Conservation (phyloP, 306 rosid genomes). For the Corylus avellana region DNA sequence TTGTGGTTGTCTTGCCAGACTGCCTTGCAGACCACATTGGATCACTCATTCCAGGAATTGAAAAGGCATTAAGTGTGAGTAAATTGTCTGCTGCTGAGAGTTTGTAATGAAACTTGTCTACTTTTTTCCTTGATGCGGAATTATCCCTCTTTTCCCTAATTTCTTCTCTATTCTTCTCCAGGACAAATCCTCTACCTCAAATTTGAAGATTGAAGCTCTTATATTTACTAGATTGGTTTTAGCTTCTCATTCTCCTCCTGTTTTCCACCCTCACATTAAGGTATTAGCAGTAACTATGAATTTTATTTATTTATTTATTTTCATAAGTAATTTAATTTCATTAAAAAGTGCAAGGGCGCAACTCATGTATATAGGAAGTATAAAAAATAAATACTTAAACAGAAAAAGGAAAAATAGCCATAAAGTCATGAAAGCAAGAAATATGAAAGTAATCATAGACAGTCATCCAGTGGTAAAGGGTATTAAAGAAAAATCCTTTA, state of each 20-base stretch:
- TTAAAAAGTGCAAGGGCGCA: too few relatives aligned
- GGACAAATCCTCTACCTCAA: slow-evolving; percentile 98
- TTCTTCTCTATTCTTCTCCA: slow-evolving; percentile 27
- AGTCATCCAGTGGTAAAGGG: too few relatives aligned
- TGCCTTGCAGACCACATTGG: slow-evolving; percentile 98
- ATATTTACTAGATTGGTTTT: slow-evolving; percentile 84
- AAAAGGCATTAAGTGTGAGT: slow-evolving; percentile 89
- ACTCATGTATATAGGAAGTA: too few relatives aligned
- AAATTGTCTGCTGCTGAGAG: slow-evolving; percentile 14
- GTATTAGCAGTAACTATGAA: slow-evolving; percentile 33
- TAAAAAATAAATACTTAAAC: too few relatives aligned
- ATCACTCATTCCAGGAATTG: slow-evolving; percentile 98
- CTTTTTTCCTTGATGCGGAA: slow-evolving; percentile 13
- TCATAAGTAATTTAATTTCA: too few relatives aligned
- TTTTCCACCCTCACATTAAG: slow-evolving; percentile 92
- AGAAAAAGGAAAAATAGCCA: too few relatives aligned
- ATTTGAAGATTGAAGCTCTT: slow-evolving; percentile 97
- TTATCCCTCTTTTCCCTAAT: slow-evolving; percentile 16
- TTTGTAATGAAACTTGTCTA: neutral
- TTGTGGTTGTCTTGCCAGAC: slow-evolving; percentile 95
- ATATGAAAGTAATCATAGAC: too few relatives aligned
- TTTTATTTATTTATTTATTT: neutral
- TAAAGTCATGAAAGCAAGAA: too few relatives aligned
- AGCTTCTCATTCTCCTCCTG: slow-evolving; percentile 93
- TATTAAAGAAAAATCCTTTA: too few relatives aligned